phyloP scores from a whole-genome alignment of 495 filamentous ascomycete genomes.

The Podospora pseudopauciseta region DNA sequence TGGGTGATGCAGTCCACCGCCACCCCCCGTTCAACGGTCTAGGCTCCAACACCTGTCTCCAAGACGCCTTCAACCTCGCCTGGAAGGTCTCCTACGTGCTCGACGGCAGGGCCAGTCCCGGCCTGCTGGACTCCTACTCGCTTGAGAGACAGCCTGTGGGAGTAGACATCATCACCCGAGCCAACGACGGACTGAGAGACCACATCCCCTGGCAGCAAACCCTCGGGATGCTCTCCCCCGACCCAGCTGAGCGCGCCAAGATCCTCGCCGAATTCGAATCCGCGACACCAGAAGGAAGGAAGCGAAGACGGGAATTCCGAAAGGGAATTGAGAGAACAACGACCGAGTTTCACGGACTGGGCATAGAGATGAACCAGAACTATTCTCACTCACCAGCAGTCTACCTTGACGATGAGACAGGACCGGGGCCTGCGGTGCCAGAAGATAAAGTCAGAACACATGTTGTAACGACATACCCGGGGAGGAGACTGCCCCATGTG shows the following conservation, averaged over 20 bases:
- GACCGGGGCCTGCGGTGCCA: slow-evolving; percentile 13
- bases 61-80: slow-evolving; percentile 50
- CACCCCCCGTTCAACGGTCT: slow-evolving; percentile 49
- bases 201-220: slow-evolving; percentile 34
- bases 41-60: slow-evolving; percentile 48
- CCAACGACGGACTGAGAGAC: slow-evolving; percentile 38
- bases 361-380: slow-evolving; percentile 42
- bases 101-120: slow-evolving; percentile 28
- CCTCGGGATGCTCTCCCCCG: slow-evolving; percentile 35
- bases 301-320: slow-evolving; percentile 22
- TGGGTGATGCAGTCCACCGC: slow-evolving; percentile 48
- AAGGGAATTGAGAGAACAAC: slow-evolving; percentile 30
- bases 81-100: slow-evolving; percentile 47
- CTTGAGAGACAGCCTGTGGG: slow-evolving; percentile 45
- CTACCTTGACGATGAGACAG: slow-evolving; percentile 24
- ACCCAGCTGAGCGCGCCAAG: slow-evolving; percentile 21
- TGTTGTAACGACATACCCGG: slow-evolving; percentile 35
- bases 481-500: slow-evolving; percentile 39
- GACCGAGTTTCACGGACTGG: slow-evolving; percentile 38
- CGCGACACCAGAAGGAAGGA: slow-evolving; percentile 26
- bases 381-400: slow-evolving; percentile 33
- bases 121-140: slow-evolving; percentile 35
- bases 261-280: slow-evolving; percentile 30
- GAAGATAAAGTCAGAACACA: slow-evolving; percentile 24
- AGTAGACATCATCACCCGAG: slow-evolving; percentile 33